Evolutionary conservation across 768 basidiomycete species (phyloP), one percentile per base, ranked within the genome.

Genomic region (Mycena rosella): DNA sequence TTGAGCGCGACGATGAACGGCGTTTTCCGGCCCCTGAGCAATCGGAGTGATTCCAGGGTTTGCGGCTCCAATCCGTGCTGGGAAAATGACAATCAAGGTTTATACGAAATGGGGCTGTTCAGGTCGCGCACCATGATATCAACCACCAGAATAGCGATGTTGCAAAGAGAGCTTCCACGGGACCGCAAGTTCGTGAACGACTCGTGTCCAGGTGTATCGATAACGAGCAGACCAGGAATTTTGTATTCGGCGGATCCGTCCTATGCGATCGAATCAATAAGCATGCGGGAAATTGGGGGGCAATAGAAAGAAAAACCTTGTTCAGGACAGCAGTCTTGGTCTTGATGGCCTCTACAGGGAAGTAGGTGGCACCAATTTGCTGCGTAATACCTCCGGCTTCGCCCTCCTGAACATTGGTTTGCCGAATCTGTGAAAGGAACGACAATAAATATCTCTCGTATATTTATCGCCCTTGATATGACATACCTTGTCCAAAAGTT

Each of bases 331-430:
- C 85, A 8, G 98, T 99, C 86, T 99, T 99, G 44, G 87, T 88
- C 81, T 90, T 89, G 79, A 99, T 98, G 9, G 97, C 96, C 7
- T 95, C 93, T 34, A 93, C 91, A 38, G 98, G 98, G 89, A 99
- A 99, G 84, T 96, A 99, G 0, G 98, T 99, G 24, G 98, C 98
- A 85, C 98, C 98, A 72, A 99, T 99, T 79, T 99, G 98, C 79
- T 99, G 98, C 0, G 98, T 99, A 79, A 99, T 99, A 82, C 98
- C 98, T 72, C 98, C 98, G 3, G 98, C 98, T 87, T 99, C 98
- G 60, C 98, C 98, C 77, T 98, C 98, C 80, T 98, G 96, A 24
- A 99, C 98, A 72, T 98, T 98, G 6, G 97, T 99, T 91, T 99
- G 97, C 72, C 98, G 96, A 77, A 99, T 99, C 96, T 98, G 71